Conservation (phyloP, 495 filamentous ascomycete genomes). For the Penicillium taxi region DNA sequence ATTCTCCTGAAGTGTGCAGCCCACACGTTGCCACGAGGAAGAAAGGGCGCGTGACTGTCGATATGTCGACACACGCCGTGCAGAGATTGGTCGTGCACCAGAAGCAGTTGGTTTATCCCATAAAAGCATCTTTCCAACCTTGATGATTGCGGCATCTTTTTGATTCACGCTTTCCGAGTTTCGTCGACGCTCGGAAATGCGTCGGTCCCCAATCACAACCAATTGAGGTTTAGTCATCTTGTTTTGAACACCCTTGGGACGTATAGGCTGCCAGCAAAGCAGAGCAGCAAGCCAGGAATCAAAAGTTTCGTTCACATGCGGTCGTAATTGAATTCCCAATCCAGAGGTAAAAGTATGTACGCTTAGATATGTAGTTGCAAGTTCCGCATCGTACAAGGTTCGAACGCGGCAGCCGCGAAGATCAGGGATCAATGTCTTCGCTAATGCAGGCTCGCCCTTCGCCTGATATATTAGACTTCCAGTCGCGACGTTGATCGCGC, state of each 20-base stretch:
- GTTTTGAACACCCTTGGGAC: slow-evolving; percentile 64
- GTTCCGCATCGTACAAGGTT: slow-evolving; percentile 54
- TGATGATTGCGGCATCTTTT: slow-evolving; percentile 84
- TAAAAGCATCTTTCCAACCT: slow-evolving; percentile 86
- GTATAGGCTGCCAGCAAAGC: slow-evolving; percentile 88
- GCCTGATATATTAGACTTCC: slow-evolving; percentile 51
- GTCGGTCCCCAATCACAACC: slow-evolving; percentile 41
- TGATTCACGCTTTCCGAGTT: slow-evolving; percentile 54
- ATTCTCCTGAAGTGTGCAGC: slow-evolving; percentile 90
- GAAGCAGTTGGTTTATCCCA: slow-evolving; percentile 60
- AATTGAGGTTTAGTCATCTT: slow-evolving; percentile 63
- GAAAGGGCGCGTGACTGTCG: slow-evolving; percentile 48
- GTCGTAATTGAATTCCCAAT: slow-evolving; percentile 65
- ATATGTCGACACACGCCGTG: slow-evolving; percentile 43
- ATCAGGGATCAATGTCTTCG: slow-evolving; percentile 64
- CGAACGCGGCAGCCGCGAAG: slow-evolving; percentile 79
- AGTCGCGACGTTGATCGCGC: slow-evolving; percentile 49
- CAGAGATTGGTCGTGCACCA: slow-evolving; percentile 33
- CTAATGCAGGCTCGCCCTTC: slow-evolving; percentile 47
- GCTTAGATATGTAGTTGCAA: slow-evolving; percentile 66
- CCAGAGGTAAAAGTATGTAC: slow-evolving; percentile 63
- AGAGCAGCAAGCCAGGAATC: slow-evolving; percentile 90
- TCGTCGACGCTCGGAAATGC: slow-evolving; percentile 46
- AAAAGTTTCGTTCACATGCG: slow-evolving; percentile 64
- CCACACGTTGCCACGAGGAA: slow-evolving; percentile 73